Conservation (phyloP, 305 asterid species). For the Fraxinus sp. region DNA sequence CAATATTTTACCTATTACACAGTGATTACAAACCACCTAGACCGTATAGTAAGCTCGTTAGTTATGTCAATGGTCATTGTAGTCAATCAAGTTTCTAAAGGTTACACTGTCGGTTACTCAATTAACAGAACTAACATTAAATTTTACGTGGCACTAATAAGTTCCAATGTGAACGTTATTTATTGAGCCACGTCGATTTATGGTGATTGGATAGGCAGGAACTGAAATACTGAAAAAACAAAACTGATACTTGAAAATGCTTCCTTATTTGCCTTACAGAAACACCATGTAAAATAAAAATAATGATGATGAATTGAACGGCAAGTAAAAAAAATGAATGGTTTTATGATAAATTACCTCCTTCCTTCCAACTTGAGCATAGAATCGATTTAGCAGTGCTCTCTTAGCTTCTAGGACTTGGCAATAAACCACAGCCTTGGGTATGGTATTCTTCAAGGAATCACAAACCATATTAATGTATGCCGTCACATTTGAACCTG, state of each 20-base stretch:
- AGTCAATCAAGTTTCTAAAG: not conserved
- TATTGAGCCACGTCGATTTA: not conserved
- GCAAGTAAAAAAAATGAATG: not conserved
- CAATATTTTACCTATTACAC: not conserved
- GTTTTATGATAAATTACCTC: slow-evolving; percentile 55
- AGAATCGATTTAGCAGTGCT: slow-evolving; percentile 67
- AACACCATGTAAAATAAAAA: not conserved
- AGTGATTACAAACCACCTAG: not conserved
- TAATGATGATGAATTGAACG: not conserved
- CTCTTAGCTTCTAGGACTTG: slow-evolving; percentile 93
- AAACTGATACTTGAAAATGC: not conserved
- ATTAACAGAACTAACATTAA: not conserved
- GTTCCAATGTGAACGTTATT: not conserved
- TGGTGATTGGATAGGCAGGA: not conserved
- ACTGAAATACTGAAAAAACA: not conserved
- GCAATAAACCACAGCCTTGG: slow-evolving; percentile 94
- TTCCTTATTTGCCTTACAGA: not conserved
- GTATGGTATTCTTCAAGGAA: slow-evolving; percentile 71
- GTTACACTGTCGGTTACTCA: not conserved
- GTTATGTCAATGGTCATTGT: not conserved
- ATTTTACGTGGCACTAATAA: not conserved
- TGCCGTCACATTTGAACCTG: slow-evolving; percentile 82
- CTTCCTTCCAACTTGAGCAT: slow-evolving; percentile 83
- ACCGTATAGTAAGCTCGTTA: not conserved
- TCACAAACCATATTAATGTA: slow-evolving; percentile 86